phyloP scores from a whole-genome alignment of 108 stramenopile genomes.

The Chaetoceros tenuissimus region DNA sequence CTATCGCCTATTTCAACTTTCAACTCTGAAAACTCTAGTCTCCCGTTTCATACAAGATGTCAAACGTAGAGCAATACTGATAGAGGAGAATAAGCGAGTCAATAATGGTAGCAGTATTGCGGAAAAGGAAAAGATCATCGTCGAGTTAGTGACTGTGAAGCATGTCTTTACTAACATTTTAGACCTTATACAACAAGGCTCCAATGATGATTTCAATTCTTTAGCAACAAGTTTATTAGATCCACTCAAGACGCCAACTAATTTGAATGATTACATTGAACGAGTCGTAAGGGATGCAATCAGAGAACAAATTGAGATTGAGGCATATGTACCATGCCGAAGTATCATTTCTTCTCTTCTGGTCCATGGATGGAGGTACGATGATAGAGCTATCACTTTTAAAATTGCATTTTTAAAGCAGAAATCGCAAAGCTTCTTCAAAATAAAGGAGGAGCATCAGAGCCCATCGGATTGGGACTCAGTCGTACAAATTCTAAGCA shows the following conservation, averaged over 20 bases:
- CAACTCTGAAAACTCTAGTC: slow-evolving; percentile 48
- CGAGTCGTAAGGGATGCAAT: slow-evolving; percentile 64
- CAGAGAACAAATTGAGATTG: slow-evolving; percentile 79
- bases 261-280: slow-evolving; percentile 34
- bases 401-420: slow-evolving; percentile 50
- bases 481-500: slow-evolving; percentile 57
- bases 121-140: background rate
- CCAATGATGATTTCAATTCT: slow-evolving; percentile 49
- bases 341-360: slow-evolving; percentile 66
- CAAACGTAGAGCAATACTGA: slow-evolving; percentile 26
- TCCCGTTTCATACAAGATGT: slow-evolving; percentile 51
- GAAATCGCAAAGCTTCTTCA: slow-evolving; percentile 49
- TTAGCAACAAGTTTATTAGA: slow-evolving; percentile 16
- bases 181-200: slow-evolving; percentile 67
- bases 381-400: slow-evolving; percentile 74
- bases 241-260: slow-evolving; percentile 2
- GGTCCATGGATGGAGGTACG: slow-evolving; percentile 74
- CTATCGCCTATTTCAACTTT: slow-evolving; percentile 66
- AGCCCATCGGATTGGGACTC: slow-evolving; percentile 67
- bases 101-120: slow-evolving; percentile 30
- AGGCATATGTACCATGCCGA: slow-evolving; percentile 74
- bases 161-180: slow-evolving; percentile 69
- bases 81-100: slow-evolving; percentile 20
- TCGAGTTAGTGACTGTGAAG: slow-evolving; percentile 46
- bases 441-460: slow-evolving; percentile 34